phyloP scores from a whole-genome alignment of 768 basidiomycete genomes.

The Amanita brunnescens region DNA sequence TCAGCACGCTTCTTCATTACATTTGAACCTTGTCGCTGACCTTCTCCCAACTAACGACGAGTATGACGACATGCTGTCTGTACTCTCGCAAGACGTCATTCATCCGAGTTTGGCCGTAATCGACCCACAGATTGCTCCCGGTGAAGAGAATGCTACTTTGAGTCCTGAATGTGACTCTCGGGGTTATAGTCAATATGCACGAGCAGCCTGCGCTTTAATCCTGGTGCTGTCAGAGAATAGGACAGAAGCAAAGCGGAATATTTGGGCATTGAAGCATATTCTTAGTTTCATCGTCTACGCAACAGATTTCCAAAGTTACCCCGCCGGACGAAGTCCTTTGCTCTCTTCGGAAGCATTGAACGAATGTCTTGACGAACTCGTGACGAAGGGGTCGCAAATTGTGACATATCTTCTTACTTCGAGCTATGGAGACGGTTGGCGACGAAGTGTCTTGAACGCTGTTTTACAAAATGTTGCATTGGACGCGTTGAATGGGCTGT shows the following conservation, averaged over 20 bases:
- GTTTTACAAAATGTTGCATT: conserved; percentile 20
- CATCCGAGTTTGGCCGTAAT: conserved; percentile 52
- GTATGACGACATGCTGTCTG: conserved; percentile 38
- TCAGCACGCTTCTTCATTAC: conserved; percentile 26
- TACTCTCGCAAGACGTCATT: conserved; percentile 36
- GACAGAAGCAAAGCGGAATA: conserved; percentile 43
- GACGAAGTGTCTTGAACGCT: conserved; percentile 29
- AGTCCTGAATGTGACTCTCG: conserved; percentile 11
- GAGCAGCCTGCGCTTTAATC: conserved; percentile 49
- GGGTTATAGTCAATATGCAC: conserved; percentile 58
- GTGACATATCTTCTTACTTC: conserved; percentile 57
- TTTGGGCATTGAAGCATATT: conserved; percentile 67
- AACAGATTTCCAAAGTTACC: conserved; percentile 49
- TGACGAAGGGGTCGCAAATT: conserved; percentile 40
- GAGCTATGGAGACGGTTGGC: conserved; percentile 41
- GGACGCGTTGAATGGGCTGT: conserved; percentile 15
- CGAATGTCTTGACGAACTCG: conserved; percentile 29
- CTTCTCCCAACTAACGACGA: conserved; percentile 42
- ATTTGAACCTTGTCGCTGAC: conserved; percentile 33
- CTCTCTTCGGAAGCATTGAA: conserved; percentile 33
- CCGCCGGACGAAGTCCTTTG: conserved; percentile 36
- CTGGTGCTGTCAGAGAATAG: conserved; percentile 50
- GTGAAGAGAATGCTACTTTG: conserved; percentile 13
- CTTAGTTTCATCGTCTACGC: conserved; percentile 55
- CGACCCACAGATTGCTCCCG: conserved; percentile 49